Conservation (phyloP, 805 yeast species). For the Candida stauntonica region DNA sequence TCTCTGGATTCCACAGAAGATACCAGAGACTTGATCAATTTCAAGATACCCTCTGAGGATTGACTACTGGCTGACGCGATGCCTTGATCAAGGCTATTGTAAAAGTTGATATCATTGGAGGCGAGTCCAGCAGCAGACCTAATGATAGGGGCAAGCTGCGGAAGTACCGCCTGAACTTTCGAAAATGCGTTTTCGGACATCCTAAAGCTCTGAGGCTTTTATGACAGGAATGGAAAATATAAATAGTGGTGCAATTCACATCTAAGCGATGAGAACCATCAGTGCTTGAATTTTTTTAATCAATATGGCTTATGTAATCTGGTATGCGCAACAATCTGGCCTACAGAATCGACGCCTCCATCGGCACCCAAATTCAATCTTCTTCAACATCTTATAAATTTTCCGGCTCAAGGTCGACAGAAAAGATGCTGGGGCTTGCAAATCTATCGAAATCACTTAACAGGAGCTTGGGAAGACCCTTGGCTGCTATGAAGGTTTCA, state of each 20-base stretch:
- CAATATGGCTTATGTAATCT: background rate
- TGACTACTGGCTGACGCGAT: slow-evolving; percentile 37
- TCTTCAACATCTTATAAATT: background rate
- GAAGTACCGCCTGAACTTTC: slow-evolving; percentile 25
- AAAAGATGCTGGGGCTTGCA: background rate
- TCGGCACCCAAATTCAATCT: background rate
- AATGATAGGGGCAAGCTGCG: slow-evolving; percentile 51
- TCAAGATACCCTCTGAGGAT: slow-evolving; percentile 39
- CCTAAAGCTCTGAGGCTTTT: background rate
- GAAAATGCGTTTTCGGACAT: slow-evolving; percentile 2
- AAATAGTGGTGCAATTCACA: no score
- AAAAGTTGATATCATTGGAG: slow-evolving; percentile 77
- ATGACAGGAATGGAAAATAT: background rate
- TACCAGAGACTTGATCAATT: slow-evolving; percentile 43
- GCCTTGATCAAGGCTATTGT: slow-evolving; percentile 52
- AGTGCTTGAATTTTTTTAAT: slow-evolving; percentile 1
- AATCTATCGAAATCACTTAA: background rate
- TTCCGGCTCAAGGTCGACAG: background rate
- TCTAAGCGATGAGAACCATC: no score
- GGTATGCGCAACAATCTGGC: background rate
- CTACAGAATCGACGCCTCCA: background rate
- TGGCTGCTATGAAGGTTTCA: background rate
- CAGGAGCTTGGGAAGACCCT: background rate
- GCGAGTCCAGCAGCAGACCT: slow-evolving; percentile 67
- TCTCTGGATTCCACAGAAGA: slow-evolving; percentile 30